Evolutionary conservation across 805 yeast genomes (phyloP).

Genomic region (Lipomyces starkeyi): DNA sequence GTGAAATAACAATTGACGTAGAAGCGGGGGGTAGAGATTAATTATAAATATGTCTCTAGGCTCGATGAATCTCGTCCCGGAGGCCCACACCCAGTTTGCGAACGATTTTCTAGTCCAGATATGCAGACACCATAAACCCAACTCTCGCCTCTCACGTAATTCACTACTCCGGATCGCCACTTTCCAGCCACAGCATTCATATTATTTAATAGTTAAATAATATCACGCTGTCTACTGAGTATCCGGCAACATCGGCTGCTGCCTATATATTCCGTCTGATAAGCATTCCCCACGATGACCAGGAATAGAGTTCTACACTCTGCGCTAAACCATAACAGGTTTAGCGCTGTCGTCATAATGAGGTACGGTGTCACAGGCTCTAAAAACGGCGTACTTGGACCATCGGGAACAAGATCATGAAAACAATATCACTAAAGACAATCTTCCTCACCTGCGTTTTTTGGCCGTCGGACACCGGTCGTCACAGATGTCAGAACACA

Average conservation of each 20-base stretch:
- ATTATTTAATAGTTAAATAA: no score
- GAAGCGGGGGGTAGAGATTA: background rate
- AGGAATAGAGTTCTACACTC: background rate
- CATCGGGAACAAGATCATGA: background rate
- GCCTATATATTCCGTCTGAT: background rate
- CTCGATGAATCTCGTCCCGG: no score
- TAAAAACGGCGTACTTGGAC: background rate
- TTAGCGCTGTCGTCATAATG: background rate
- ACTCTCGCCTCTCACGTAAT: no score
- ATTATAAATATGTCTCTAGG: background rate
- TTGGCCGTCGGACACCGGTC: background rate
- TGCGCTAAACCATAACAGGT: background rate
- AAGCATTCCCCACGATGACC: background rate
- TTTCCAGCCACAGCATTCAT: background rate
- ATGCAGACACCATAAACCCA: no score
- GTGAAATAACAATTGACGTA: background rate
- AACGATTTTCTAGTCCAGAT: no score
- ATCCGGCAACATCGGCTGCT: background rate
- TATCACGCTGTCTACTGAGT: background rate
- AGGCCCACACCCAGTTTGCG: no score
- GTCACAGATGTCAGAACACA: slow-evolving; percentile 14
- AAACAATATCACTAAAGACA: background rate
- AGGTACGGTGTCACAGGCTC: background rate
- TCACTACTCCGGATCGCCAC: no score
- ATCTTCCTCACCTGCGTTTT: background rate